These are phyloP conservation scores for Tagetes patula DNA, from an alignment of 129 eudicot species.

Conservation along the genomic window DNA sequence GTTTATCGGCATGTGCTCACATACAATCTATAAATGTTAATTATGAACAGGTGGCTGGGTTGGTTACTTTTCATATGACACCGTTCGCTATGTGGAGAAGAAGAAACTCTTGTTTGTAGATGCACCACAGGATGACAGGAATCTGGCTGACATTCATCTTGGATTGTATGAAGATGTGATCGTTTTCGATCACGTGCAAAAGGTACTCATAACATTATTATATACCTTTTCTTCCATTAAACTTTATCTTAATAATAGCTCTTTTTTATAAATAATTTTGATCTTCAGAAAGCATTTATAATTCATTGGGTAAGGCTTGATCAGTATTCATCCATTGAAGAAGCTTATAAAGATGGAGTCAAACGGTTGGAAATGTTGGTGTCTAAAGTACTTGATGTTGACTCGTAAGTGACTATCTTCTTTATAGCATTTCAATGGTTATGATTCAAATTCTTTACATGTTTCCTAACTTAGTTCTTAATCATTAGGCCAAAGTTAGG, in stretches of 20 bases:
- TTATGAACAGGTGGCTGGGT: conserved; percentile 89
- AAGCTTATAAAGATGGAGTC: conserved; percentile 75
- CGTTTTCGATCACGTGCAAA: conserved; percentile 89
- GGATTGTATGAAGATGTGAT: conserved; percentile 88
- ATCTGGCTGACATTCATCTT: conserved; percentile 77
- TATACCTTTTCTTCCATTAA: not conserved
- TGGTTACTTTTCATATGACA: conserved; percentile 93
- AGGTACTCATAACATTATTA: conserved; percentile 51
- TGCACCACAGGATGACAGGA: conserved; percentile 79
- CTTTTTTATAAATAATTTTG: conserved; percentile 7
- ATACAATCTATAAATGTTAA: conserved; percentile 1
- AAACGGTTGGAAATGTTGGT: conserved; percentile 57
- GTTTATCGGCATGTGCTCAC: not conserved
- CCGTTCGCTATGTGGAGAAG: conserved; percentile 80
- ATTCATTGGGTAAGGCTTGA: conserved; percentile 92
- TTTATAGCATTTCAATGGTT: not conserved
- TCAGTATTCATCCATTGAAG: conserved; percentile 54
- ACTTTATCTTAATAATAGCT: not conserved
- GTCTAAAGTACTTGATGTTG: conserved; percentile 64
- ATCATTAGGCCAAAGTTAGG: conserved; percentile 65
- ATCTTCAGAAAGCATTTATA: conserved; percentile 68
- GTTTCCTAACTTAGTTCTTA: conserved; percentile 22
- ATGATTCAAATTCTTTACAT: not conserved
- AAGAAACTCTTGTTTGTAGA: conserved; percentile 66
- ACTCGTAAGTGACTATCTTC: conserved; percentile 48